Evolutionary conservation across 768 basidiomycete species (phyloP).

Genomic region (Epithele typhae): DNA sequence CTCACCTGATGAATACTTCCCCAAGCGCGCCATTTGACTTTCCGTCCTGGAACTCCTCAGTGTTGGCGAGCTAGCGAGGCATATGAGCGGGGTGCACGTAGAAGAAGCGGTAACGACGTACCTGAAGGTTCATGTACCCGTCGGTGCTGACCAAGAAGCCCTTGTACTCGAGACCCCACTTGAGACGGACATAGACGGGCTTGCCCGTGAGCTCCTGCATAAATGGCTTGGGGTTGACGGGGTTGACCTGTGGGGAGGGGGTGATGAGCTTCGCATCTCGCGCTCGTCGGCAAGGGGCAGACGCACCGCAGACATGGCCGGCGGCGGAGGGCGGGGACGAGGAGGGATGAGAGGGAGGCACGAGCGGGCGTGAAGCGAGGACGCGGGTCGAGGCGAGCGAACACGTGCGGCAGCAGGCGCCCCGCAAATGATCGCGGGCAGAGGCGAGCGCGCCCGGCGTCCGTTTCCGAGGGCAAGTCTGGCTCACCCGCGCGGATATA

Average conservation of each 20-base stretch:
- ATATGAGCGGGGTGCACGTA: too few species aligned
- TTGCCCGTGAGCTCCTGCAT: slow-evolving; percentile 98
- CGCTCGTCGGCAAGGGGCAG: neutral
- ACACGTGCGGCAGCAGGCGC: too few species aligned
- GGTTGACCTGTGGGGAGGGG: slow-evolving; percentile 55
- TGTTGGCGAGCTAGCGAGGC: slow-evolving; percentile 81
- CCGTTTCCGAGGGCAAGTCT: too few species aligned
- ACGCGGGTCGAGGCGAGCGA: slow-evolving; percentile 39
- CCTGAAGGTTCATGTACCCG: slow-evolving; percentile 99
- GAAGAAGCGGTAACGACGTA: slow-evolving; percentile 29
- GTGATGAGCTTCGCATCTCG: neutral
- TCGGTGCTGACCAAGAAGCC: slow-evolving; percentile 98
- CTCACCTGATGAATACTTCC: slow-evolving; percentile 96
- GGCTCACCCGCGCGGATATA: slow-evolving; percentile 20
- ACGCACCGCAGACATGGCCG: slow-evolving; percentile 60
- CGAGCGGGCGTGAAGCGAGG: too few species aligned
- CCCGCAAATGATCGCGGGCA: slow-evolving; percentile 27
- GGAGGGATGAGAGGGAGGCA: too few species aligned
- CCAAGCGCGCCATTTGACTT: slow-evolving; percentile 95
- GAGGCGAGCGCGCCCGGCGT: too few species aligned
- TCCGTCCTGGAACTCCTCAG: slow-evolving; percentile 96
- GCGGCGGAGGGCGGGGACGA: too few species aligned
- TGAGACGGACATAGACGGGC: slow-evolving; percentile 89
- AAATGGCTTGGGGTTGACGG: slow-evolving; percentile 99
- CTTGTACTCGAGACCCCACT: slow-evolving; percentile 99